Evolutionary conservation across 768 basidiomycete genomes (phyloP), one percentile per base, ranked within the genome.

Genomic region (Boletellus sp.): DNA sequence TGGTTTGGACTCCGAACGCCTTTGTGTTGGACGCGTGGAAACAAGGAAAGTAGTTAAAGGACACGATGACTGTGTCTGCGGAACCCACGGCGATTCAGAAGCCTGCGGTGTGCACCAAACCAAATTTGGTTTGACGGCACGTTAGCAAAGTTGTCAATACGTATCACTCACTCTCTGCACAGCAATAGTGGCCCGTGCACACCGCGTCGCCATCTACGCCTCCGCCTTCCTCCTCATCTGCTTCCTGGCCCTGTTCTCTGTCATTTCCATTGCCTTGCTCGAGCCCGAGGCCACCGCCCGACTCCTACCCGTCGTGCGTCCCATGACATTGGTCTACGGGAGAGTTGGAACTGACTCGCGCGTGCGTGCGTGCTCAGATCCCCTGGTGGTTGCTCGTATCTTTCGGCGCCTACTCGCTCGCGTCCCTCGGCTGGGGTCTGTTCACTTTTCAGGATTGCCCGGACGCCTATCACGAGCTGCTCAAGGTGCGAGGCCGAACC

Each of bases 341-440:
- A 26, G 10, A 38, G 33, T 34, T 16, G 12, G 6, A 37, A 28
- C 45, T 40, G 1, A 48, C 46, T 6, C 13, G 1, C 37, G 17
- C 3, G 15, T 15, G 9, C 20, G 20, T 31, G 36, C 28, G 11
- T 10, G 7, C 41, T n/a, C 48, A 90, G 89, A 66, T 90, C 26
- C 88, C 89, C 3, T 92, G 85, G 84, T 90, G 87, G 87, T 60
- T 88, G 9, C 77, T 91, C 12, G 83, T 91, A 2, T 73, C 84
- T 2, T 89, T 89, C 55, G 90, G 90, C 12, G 81, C 88, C 2
- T 91, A 87, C 63, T 85, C 85, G 16, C 77, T 91, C 11, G 81
- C 81, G 70, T 85, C 83, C 10, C 78, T 91, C 17, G 88, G 90
- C 10, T 79, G 80, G 76, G 89, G 88, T 2, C 61, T 90, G 37